phyloP scores from a whole-genome alignment of 2,329 filamentous ascomycete species.

The Monilinia vaccinii-corymbosi region DNA sequence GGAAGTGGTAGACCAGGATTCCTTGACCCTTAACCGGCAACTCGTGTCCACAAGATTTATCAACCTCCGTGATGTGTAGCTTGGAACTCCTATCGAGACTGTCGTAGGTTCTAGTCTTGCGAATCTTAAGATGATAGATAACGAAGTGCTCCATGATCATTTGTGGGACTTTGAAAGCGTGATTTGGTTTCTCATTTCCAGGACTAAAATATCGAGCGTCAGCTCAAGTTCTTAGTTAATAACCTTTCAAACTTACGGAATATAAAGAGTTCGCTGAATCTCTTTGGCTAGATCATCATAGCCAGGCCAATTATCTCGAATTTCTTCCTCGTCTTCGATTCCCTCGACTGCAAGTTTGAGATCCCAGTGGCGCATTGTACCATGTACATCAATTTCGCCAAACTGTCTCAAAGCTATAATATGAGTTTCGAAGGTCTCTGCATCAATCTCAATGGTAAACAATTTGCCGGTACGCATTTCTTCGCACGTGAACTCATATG shows the following conservation, averaged over 20 bases:
- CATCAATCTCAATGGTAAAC: constrained; percentile 26
- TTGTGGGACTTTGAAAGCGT: constrained; percentile 8
- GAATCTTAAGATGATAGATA: constrained; percentile 6
- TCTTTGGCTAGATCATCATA: constrained; percentile 15
- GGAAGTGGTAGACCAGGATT: constrained; percentile 5
- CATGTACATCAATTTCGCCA: constrained; percentile 25
- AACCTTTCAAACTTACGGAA: constrained; percentile 21
- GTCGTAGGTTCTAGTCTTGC: constrained; percentile 7
- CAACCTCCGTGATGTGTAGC: constrained; percentile 13
- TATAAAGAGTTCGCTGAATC: constrained; percentile 19
- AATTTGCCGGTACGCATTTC: not conserved
- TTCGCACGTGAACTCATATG: constrained; percentile 26
- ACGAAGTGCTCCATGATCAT: not conserved
- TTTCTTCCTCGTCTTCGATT: constrained; percentile 8
- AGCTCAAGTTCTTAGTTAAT: not conserved
- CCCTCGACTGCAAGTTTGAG: constrained; percentile 20
- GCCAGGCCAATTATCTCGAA: constrained; percentile 1
- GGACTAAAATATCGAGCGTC: not conserved
- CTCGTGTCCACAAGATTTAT: constrained; percentile 6
- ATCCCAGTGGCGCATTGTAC: constrained; percentile 27
- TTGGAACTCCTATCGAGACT: constrained; percentile 11
- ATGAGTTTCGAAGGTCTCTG: constrained; percentile 19
- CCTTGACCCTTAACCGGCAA: not conserved
- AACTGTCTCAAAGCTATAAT: constrained; percentile 15
- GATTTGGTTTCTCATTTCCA: constrained; percentile 5